phyloP scores from a whole-genome alignment of 129 eudicot species.

The Deinandra increscens region DNA sequence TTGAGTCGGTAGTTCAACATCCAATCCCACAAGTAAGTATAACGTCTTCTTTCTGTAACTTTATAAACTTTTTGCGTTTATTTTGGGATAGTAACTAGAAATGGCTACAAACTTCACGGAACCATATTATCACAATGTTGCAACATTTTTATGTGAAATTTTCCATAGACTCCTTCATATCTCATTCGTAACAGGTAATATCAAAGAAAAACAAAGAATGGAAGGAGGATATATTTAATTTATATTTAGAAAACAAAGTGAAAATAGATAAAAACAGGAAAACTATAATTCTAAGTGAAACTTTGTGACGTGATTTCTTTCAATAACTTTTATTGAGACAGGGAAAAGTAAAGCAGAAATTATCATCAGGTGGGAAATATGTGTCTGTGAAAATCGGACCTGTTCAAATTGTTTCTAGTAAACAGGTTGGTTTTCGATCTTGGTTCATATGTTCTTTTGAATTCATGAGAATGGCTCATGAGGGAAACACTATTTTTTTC shows the following conservation, averaged over 20 bases:
- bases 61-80: background rate
- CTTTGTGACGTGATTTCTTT: background rate
- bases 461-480: constrained; percentile 5
- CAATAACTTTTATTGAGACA: constrained; percentile 14
- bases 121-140: background rate
- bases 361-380: constrained; percentile 94
- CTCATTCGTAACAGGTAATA: no score
- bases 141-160: background rate
- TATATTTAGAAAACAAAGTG: background rate
- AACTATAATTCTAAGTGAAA: background rate
- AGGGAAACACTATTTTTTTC: constrained; percentile 9
- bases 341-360: constrained; percentile 88
- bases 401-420: constrained; percentile 80
- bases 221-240: background rate
- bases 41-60: constrained; percentile 3
- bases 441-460: background rate
- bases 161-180: background rate
- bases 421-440: constrained; percentile 60
- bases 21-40: constrained; percentile 74
- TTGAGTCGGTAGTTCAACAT: constrained; percentile 82
- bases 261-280: background rate
- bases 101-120: background rate
- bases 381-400: constrained; percentile 97
- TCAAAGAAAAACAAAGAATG: no score
- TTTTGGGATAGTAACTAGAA: background rate